Conservation (phyloP, 192 early-diverging fungal species). For the Umbelopsis sp. region DNA sequence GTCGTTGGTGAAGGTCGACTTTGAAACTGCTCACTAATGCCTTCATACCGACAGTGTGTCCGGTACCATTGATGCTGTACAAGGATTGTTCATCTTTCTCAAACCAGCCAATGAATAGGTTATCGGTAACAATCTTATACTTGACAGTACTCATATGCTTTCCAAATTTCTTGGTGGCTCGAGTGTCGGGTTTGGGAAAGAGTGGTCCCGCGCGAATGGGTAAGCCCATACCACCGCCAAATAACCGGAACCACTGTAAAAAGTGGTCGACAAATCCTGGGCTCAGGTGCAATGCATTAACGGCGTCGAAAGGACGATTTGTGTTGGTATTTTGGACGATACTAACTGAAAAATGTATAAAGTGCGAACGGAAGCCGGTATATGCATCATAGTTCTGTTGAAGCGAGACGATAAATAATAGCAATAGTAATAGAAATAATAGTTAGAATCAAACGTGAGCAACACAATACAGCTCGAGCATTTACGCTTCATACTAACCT, state of each 20-base stretch:
- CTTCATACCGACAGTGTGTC: constrained; percentile 41
- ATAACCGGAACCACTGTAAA: constrained; percentile 40
- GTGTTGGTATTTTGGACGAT: constrained; percentile 26
- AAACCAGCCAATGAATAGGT: constrained; percentile 40
- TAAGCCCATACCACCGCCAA: constrained; percentile 45
- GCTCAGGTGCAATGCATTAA: constrained; percentile 44
- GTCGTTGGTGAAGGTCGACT: constrained; percentile 43
- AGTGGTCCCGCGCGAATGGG: constrained; percentile 40
- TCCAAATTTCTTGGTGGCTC: constrained; percentile 39
- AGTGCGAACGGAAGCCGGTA: constrained; percentile 46
- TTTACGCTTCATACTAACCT: constrained; percentile 21
- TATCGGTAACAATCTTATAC: constrained; percentile 39
- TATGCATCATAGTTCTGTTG: constrained; percentile 44
- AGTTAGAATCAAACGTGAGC: not conserved
- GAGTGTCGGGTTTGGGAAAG: constrained; percentile 36
- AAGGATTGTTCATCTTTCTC: constrained; percentile 38
- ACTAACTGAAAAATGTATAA: constrained; percentile 46
- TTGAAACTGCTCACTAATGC: constrained; percentile 35
- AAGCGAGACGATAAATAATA: not conserved
- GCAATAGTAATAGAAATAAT: not conserved
- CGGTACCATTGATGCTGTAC: constrained; percentile 24
- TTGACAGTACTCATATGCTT: constrained; percentile 45
- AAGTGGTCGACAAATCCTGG: constrained; percentile 40
- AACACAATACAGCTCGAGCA: not conserved
- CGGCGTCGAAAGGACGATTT: not conserved